Percentiles rank a stretch among this genome's conserved stretches.
These are phyloP conservation scores for Zygosaccharomyces pseudorouxii DNA, from an alignment of 805 yeast species.

Conservation along the genomic window DNA sequence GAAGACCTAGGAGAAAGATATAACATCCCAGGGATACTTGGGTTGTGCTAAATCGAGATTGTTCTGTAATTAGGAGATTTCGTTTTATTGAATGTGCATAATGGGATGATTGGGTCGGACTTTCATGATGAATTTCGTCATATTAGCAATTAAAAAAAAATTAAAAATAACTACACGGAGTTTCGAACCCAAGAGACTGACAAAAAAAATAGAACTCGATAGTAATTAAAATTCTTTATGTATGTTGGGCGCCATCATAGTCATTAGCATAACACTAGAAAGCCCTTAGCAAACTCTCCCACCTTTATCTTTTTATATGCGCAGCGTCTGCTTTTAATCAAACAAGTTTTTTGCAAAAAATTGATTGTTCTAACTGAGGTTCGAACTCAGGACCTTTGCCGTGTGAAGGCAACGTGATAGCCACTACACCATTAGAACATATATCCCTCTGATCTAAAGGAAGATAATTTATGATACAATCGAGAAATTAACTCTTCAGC, in stretches of 20 bases:
- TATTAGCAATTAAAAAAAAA: neutral
- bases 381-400: constrained; percentile 41
- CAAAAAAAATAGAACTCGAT: too few species aligned
- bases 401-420: constrained; percentile 40
- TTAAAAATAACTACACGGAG: neutral
- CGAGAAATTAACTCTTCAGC: too few species aligned
- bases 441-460: neutral
- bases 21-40: constrained; percentile 5
- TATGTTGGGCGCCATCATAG: too few species aligned
- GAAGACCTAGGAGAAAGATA: constrained; percentile 3
- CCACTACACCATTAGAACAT: constrained; percentile 38
- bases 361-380: constrained; percentile 35
- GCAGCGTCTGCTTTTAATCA: too few species aligned
- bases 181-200: neutral
- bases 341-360: constrained; percentile 4
- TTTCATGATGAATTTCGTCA: neutral
- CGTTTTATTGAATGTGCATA: neutral
- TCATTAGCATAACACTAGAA: too few species aligned
- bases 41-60: neutral
- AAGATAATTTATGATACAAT: too few species aligned
- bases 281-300: too few species aligned
- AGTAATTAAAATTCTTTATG: too few species aligned
- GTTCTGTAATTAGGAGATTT: neutral
- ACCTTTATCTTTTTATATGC: too few species aligned
- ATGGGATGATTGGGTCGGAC: neutral